phyloP scores from a whole-genome alignment of 1,284 basidiomycete genomes.

The Lignosus rhinocerotis region DNA sequence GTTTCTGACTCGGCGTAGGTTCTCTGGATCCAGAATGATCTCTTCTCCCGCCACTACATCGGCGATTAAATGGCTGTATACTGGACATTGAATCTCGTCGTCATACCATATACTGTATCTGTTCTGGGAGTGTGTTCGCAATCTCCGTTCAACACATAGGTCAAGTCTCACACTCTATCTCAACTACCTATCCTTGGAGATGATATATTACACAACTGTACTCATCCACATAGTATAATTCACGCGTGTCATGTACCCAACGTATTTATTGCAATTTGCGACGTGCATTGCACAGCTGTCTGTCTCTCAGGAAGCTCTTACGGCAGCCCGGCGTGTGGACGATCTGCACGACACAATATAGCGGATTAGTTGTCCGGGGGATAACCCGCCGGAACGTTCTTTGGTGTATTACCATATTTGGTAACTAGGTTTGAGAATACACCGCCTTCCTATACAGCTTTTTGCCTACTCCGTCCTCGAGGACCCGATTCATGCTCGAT shows the following conservation, averaged over 20 bases:
- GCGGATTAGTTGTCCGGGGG: conserved; percentile 7
- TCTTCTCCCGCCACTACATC: conserved; percentile 47
- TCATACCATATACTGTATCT: neutral
- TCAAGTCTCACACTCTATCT: neutral
- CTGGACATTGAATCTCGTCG: neutral
- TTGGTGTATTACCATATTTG: conserved; percentile 5
- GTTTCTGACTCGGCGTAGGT: conserved; percentile 31
- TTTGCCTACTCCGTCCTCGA: neutral
- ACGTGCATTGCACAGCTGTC: neutral
- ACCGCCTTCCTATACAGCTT: conserved; percentile 19
- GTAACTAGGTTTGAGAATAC: conserved; percentile 21
- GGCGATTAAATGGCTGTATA: conserved; percentile 25
- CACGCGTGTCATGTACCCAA: neutral
- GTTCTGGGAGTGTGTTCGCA: neutral
- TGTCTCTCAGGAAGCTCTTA: neutral
- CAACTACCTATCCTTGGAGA: neutral
- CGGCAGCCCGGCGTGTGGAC: neutral
- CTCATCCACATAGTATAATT: too few species aligned
- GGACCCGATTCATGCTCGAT: conserved; percentile 8
- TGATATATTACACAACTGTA: neutral
- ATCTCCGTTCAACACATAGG: neutral
- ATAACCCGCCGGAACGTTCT: conserved; percentile 14
- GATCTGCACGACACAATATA: neutral
- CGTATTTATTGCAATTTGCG: neutral
- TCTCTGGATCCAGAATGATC: conserved; percentile 50